These are phyloP conservation scores for Solanum aculeatissimum DNA, from an alignment of 305 asterid species.

Conservation along the genomic window DNA sequence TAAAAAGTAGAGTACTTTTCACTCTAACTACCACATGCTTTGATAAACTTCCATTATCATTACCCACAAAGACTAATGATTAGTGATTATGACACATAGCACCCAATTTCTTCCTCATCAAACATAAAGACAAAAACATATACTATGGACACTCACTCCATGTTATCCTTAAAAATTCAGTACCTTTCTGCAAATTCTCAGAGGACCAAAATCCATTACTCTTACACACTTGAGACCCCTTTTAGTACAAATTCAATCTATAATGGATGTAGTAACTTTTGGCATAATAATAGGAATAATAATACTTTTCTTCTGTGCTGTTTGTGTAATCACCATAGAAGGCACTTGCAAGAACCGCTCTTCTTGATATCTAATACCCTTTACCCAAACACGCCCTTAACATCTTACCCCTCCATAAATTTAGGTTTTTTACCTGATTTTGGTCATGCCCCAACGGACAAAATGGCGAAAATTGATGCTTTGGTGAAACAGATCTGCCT, in stretches of 20 bases:
- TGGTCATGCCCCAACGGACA: neutral
- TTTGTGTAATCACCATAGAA: conserved; percentile 65
- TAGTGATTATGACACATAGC: neutral
- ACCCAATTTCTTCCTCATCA: neutral
- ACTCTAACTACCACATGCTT: neutral
- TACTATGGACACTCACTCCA: neutral
- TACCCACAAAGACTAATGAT: neutral
- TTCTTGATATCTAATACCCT: neutral
- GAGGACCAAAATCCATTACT: neutral
- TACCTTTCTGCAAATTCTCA: neutral
- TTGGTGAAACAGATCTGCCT: conserved; percentile 21
- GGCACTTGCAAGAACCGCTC: conserved; percentile 71
- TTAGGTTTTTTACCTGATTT: conserved; percentile 9
- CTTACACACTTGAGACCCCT: neutral
- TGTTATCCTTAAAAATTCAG: neutral
- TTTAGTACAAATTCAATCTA: neutral
- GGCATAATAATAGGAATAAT: conserved; percentile 85
- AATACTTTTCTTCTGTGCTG: conserved; percentile 60
- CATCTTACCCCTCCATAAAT: neutral
- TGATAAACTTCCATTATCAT: neutral
- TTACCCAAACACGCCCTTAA: conserved; percentile 16
- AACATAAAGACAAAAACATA: neutral
- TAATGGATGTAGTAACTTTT: conserved; percentile 66
- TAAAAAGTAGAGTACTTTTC: neutral
- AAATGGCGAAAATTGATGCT: conserved; percentile 2